Conservation (phyloP, 2,329 filamentous ascomycete genomes). For the Colletotrichum chlorophyti region DNA sequence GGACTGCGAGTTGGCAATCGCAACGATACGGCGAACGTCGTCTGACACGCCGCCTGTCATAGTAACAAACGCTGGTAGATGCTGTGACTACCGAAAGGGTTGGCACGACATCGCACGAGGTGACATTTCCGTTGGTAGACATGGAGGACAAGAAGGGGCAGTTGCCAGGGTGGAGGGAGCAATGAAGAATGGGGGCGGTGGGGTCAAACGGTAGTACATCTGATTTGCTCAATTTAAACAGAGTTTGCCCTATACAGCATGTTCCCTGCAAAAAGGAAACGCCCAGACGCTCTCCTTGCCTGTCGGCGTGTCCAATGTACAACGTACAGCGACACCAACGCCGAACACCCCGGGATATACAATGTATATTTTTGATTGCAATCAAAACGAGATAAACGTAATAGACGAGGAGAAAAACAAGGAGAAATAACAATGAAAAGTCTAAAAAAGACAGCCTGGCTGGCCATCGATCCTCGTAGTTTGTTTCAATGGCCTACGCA, state of each 20-base stretch:
- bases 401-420: not conserved
- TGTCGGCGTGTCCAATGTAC: too few relatives aligned
- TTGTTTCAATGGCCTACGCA: not conserved
- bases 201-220: not conserved
- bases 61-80: not conserved
- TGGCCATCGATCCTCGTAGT: not conserved
- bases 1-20: too few relatives aligned
- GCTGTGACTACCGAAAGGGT: conserved; percentile 5
- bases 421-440: not conserved
- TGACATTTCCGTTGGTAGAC: too few relatives aligned
- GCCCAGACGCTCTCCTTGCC: not conserved
- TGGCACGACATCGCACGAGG: conserved; percentile 9
- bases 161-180: not conserved
- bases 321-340: not conserved
- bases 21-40: too few relatives aligned
- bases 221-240: conserved; percentile 9
- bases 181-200: too few relatives aligned
- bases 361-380: not conserved
- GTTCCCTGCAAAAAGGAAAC: conserved; percentile 1
- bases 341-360: not conserved
- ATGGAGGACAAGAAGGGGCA: not conserved
- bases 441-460: not conserved
- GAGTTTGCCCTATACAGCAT: not conserved
- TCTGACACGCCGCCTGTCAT: not conserved
- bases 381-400: not conserved